Percentiles rank a stretch among this genome's conserved stretches.
These are phyloP conservation scores for Penicillium turbatum DNA, from an alignment of 495 filamentous ascomycete species.

Conservation along the genomic window DNA sequence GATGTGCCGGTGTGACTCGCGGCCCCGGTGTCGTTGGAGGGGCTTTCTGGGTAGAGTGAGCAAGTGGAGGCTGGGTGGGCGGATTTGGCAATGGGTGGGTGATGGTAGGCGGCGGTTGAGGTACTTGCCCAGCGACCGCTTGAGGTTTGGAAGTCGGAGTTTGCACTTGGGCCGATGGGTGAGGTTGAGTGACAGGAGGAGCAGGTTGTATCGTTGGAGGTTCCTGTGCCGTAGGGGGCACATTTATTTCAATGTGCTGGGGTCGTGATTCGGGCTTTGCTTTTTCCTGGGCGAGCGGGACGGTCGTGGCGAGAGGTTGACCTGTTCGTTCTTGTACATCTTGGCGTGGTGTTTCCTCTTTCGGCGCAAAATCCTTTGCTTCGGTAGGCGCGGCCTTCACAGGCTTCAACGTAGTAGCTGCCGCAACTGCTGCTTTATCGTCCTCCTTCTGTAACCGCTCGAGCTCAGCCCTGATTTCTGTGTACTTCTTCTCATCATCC, in stretches of 20 bases:
- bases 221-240: conserved; percentile 10
- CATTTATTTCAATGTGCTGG: conserved; percentile 7
- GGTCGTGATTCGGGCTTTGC: conserved; percentile 13
- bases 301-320: conserved; percentile 1
- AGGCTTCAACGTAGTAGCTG: conserved; percentile 7
- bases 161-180: conserved; percentile 12
- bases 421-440: conserved; percentile 36
- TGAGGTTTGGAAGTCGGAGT: conserved; percentile 15
- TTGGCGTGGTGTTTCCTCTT: conserved; percentile 23
- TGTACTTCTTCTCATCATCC: conserved; percentile 67
- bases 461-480: conserved; percentile 60
- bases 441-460: conserved; percentile 59
- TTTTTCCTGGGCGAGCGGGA: conserved; percentile 11
- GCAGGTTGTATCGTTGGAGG: conserved; percentile 6
- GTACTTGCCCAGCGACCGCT: conserved; percentile 27
- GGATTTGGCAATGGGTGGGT: conserved; percentile 30
- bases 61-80: conserved; percentile 31
- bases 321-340: conserved; percentile 6
- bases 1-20: conserved; percentile 18
- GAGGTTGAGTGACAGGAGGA: conserved; percentile 6
- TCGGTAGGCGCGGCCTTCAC: conserved; percentile 25
- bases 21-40: conserved; percentile 22
- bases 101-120: conserved; percentile 29
- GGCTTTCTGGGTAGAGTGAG: conserved; percentile 20
- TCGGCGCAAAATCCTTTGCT: conserved; percentile 37